Base-by-base conservation (phyloP, 202 grass and related monocot genomes). In the Panicum virgatum region DNA sequence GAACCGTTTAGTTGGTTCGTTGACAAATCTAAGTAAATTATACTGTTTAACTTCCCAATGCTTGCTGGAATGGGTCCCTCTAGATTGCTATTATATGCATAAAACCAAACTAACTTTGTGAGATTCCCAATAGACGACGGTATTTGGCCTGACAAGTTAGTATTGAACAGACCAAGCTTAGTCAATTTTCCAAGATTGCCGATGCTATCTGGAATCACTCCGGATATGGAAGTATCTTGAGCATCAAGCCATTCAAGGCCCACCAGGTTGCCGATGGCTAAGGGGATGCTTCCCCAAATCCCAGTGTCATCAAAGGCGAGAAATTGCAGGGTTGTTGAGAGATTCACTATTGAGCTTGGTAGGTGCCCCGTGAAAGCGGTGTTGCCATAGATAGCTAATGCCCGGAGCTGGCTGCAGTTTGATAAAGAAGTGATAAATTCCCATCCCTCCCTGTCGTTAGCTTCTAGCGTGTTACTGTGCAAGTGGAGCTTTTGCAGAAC, bases 111-210 rank as follows among this genome's bases (percentile, higher is more conserved):
- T 7, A 87, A 39, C 14, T 20, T 12, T 13, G 78, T 53, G 18
- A 88, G 74, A 43, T 88, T 84, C 11, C 86, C 67, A 4, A 84
- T 4, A 4, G 86, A 88, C 14, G 44, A 3, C 2, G 86, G 80
- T 73, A 84, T 80, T 1, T 2, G 30, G 0, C 80, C 86, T 19
- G 86, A 30, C 1, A 88, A 25, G 5, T 11, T 5, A 16, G 26
- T 80, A 6, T 6, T 58, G 1, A 16, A 44, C 37, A 83, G 5
- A 20, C 0, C 2, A 3, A 82, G 40, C 4, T 6, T 0, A 42
- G 29, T 0, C 12, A 87, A 12, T 6, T 77, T 87, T 72, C 8
- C 5, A 1, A 87, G 72, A 0, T 77, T 72, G 0, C 80, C 66
- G 1, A 83, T 88, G 29, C 70, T 54, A 2, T 75, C 40, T 67